Percentiles rank a stretch among this genome's conserved stretches.
phyloP scores from a whole-genome alignment of 1,139 yeast genomes.

The Waltiozyma solani region DNA sequence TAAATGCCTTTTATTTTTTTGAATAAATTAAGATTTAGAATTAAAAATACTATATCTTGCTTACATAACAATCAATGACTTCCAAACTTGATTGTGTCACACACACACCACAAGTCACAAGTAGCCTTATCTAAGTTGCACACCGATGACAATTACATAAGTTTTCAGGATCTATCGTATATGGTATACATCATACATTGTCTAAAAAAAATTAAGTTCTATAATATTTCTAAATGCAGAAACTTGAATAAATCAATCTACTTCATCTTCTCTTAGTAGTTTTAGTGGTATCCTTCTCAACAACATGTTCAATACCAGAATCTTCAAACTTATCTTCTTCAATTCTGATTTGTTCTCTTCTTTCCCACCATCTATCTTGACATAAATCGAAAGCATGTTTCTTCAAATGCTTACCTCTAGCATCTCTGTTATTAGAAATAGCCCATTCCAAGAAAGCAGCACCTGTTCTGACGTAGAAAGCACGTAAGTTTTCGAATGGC shows the following conservation, averaged over 20 bases:
- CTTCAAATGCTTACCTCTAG: conserved; percentile 87
- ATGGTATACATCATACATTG: no score
- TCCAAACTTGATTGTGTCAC: no score
- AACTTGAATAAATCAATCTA: neutral
- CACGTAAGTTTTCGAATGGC: conserved; percentile 79
- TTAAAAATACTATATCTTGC: no score
- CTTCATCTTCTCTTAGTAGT: conserved; percentile 25
- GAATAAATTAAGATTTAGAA: no score
- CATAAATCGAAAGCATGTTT: conserved; percentile 84
- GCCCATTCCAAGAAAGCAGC: conserved; percentile 90
- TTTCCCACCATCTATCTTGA: conserved; percentile 97
- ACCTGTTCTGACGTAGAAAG: conserved; percentile 80
- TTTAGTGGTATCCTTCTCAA: conserved; percentile 60
- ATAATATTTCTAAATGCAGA: no score
- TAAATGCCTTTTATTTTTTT: no score
- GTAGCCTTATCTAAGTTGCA: no score
- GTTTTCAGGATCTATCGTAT: no score
- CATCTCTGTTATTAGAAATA: conserved; percentile 70
- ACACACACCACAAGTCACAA: no score
- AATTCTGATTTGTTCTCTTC: conserved; percentile 84
- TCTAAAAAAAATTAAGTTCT: no score
- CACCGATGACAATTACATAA: no score
- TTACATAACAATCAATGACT: no score
- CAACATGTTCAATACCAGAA: conserved; percentile 85
- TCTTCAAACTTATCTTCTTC: conserved; percentile 89